Percentiles rank a stretch among this genome's conserved stretches.
Evolutionary conservation across 495 filamentous ascomycete genomes (phyloP).

Genomic region (Podospora tetraspora): DNA sequence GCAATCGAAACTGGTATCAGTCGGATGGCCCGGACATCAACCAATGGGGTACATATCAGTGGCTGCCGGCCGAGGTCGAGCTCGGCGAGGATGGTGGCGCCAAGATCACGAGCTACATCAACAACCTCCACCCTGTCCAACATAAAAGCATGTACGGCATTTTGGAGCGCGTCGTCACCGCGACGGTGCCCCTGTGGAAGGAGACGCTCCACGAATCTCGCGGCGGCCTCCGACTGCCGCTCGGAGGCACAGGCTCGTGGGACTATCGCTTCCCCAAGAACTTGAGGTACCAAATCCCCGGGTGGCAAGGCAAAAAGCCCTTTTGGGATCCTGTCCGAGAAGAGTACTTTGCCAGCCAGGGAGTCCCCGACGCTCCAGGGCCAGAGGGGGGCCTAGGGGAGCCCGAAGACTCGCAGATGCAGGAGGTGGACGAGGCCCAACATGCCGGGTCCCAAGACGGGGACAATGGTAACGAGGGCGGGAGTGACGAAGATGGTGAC

Average conservation of each 20-base stretch:
- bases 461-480: not conserved
- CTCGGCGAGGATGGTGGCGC: constrained; percentile 44
- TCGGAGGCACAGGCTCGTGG: not conserved
- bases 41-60: constrained; percentile 43
- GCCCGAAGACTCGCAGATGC: not conserved
- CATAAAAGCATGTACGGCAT: constrained; percentile 46
- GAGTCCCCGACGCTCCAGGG: not conserved
- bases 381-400: not conserved
- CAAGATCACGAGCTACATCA: constrained; percentile 63
- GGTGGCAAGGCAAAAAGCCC: constrained; percentile 4
- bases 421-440: not conserved
- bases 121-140: constrained; percentile 52
- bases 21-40: not conserved
- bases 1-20: not conserved
- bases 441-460: not conserved
- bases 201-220: constrained; percentile 19
- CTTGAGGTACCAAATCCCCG: constrained; percentile 15
- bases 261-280: constrained; percentile 19
- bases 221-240: constrained; percentile 14
- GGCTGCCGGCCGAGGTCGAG: constrained; percentile 53
- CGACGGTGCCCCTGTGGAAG: constrained; percentile 50
- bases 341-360: not conserved
- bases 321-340: constrained; percentile 11
- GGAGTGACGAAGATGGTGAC: not conserved
- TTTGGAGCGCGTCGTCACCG: constrained; percentile 46